Base-by-base conservation (phyloP, 371 early-diverging fungal genomes). In the Choanephora cucurbitarum region DNA sequence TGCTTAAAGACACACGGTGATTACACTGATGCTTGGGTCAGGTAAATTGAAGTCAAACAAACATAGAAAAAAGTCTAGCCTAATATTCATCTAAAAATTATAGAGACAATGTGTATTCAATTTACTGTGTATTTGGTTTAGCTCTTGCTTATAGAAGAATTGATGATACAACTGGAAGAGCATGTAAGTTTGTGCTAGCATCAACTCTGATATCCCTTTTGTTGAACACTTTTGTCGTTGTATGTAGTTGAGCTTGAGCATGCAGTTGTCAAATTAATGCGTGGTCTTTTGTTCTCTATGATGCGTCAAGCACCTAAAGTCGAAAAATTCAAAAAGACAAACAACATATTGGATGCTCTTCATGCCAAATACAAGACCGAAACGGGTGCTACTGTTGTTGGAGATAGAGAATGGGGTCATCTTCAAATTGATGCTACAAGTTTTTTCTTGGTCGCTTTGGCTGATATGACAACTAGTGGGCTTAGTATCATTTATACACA, bases 71-170 rank as follows among this genome's bases (percentile, higher is more conserved):
- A 15, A 17, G 75, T 32, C 17, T n/a, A 8, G 5, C 14, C 33
- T 23, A 18, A 42, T 52, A 42, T 24, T 23, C 24, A 15, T 19
- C 3, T 14, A 9, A 17, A 6, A 49, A 37, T 51, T 40, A 22
- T 55, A 90, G 94, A 44, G 95, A 95, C 72, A 95, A 95, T 60
- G 95, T 95, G 8, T 92, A 95, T 64, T 93, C 95, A n/a, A 93
- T 95, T 55, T 77, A 90, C 60, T 87, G 88, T 49, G 93, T 91
- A 14, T 93, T 84, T 77, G 93, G 92, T 40, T 76, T 94, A 19
- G 91, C 93, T 1, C 75, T 93, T 1, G 93, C 93, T 1, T 95
- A 93, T 62, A 80, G 91, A 56, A 75, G 92, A 33, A 66, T 92
- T 22, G 93, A 93, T 64, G 92, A 93, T 62, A 89, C 86, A 52